phyloP scores from a whole-genome alignment of 2,329 filamentous ascomycete genomes.

The Diaporthe caulivora region DNA sequence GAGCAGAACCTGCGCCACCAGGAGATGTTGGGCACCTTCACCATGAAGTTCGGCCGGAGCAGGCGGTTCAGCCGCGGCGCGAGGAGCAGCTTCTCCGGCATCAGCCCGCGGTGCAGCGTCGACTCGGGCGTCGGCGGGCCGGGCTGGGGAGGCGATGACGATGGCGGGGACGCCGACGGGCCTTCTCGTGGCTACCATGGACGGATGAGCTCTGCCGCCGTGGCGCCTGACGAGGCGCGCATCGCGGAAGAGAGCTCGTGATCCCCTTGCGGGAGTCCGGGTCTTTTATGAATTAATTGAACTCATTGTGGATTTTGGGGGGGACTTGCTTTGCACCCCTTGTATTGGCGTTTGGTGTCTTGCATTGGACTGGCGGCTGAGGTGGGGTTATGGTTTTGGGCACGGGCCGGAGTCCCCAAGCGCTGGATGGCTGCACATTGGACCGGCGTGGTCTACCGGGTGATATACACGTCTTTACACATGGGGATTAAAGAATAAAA shows the following conservation, averaged over 20 bases:
- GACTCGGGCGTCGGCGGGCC: neutral
- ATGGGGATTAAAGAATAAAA: neutral
- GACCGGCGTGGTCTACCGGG: neutral
- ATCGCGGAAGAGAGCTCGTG: slow-evolving; percentile 24
- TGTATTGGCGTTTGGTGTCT: slow-evolving; percentile 12
- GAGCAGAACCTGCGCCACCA: slow-evolving; percentile 60
- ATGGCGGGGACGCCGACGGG: neutral
- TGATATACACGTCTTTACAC: neutral
- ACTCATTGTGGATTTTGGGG: no score
- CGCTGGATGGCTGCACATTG: slow-evolving; percentile 15
- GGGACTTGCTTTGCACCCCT: neutral
- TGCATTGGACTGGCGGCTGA: slow-evolving; percentile 8
- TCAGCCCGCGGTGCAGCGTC: slow-evolving; percentile 55
- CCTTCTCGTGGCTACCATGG: neutral
- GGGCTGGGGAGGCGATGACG: neutral
- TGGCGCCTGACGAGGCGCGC: slow-evolving; percentile 25
- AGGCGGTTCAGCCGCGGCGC: slow-evolving; percentile 33
- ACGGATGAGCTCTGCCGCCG: slow-evolving; percentile 15
- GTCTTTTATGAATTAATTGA: neutral
- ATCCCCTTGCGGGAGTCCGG: neutral
- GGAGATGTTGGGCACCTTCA: slow-evolving; percentile 60
- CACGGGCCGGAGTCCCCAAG: slow-evolving; percentile 14
- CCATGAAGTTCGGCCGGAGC: slow-evolving; percentile 58
- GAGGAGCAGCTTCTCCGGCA: slow-evolving; percentile 45
- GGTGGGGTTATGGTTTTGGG: neutral